Evolutionary conservation across 2,329 filamentous ascomycete genomes (phyloP), one percentile per base, ranked within the genome.

Genomic region (Gliomastix tumulicola): DNA sequence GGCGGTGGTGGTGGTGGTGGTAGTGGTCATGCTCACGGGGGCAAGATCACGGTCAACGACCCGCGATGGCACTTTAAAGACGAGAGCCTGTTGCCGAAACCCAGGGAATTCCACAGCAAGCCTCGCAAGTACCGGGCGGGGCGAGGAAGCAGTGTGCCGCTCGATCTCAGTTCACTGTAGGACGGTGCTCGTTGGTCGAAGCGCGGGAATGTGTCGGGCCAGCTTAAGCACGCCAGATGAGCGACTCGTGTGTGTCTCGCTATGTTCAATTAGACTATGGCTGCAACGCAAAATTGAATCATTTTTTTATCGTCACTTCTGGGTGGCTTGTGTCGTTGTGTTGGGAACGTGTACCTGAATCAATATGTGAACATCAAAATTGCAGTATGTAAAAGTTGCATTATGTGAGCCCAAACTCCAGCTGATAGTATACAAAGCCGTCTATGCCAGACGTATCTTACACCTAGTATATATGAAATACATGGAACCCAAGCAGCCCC

Each of bases 111-210:
- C 53, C 63, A 70, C 2, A 84, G 83, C n/a, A 79, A 76, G 4
- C 64, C 73, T 16, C 88, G 84, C 56, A 79, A 78, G 55, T 98
- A 97, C 60, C 74, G 90, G 44, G 92, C 92, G 23, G 92, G 92
- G 8, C 76, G 90, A 54, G 90, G 88, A 21, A 96, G 88, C 63
- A 96, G 86, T 66, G 89, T 97, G 47, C 92, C 92, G 21, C 66
- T 97, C 49, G 87, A 97, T 66, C 61, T 98, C 54, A 40, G 22
- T 20, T 34, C 34, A n/a, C 25, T 39, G 7, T 35, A 22, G 25
- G 25, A 6, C 17, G 25, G n/a, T 28, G 25, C 13, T 28, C 25
- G 11, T 28, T 28, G 25, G 17, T 28, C 13, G 25, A 16, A 28
- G 7, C 17, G 25, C 17, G 17, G n/a, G 25, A 28, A n/a, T 28